phyloP scores from a whole-genome alignment of 2,329 filamentous ascomycete species.

The Fusarium falciforme region DNA sequence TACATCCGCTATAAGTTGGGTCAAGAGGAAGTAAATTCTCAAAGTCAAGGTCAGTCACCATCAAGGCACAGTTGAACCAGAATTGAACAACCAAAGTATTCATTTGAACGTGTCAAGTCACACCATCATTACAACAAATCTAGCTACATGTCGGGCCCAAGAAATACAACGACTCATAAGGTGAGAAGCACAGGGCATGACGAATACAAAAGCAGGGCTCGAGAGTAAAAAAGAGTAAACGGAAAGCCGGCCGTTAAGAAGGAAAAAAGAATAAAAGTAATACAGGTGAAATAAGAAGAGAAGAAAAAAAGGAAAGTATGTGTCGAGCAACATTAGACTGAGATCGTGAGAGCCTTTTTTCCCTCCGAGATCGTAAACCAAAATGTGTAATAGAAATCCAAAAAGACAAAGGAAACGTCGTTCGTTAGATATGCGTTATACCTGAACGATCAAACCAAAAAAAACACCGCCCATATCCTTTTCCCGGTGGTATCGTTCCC shows the following conservation, averaged over 20 bases:
- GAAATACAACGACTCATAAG: slow-evolving; percentile 9
- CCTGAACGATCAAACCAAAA: slow-evolving; percentile 11
- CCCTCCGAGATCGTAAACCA: slow-evolving; percentile 6
- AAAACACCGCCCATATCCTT: slow-evolving; percentile 33
- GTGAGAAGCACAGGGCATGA: slow-evolving; percentile 19
- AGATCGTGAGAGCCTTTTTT: slow-evolving; percentile 25
- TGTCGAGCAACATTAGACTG: slow-evolving; percentile 26
- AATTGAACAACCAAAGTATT: background rate
- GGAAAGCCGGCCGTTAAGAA: slow-evolving; percentile 13
- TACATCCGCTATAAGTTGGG: background rate
- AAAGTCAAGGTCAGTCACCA: background rate
- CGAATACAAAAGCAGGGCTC: slow-evolving; percentile 11
- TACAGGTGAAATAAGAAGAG: background rate
- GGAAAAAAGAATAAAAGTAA: slow-evolving; percentile 1
- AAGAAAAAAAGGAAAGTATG: background rate
- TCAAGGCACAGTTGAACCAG: background rate
- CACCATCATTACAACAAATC: slow-evolving; percentile 36
- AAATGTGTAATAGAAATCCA: slow-evolving; percentile 2
- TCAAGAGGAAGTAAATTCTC: background rate
- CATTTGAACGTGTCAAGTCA: slow-evolving; percentile 8
- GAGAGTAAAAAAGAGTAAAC: slow-evolving; percentile 9
- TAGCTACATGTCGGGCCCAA: slow-evolving; percentile 23
- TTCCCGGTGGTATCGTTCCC: slow-evolving; percentile 34
- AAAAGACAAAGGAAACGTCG: slow-evolving; percentile 29
- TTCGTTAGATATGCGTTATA: slow-evolving; percentile 22